A percentile compares a stretch with the other conserved stretches of the same genome.
Evolutionary conservation across 2,329 filamentous ascomycete genomes (phyloP).

Genomic region (Diaporthe sp.): DNA sequence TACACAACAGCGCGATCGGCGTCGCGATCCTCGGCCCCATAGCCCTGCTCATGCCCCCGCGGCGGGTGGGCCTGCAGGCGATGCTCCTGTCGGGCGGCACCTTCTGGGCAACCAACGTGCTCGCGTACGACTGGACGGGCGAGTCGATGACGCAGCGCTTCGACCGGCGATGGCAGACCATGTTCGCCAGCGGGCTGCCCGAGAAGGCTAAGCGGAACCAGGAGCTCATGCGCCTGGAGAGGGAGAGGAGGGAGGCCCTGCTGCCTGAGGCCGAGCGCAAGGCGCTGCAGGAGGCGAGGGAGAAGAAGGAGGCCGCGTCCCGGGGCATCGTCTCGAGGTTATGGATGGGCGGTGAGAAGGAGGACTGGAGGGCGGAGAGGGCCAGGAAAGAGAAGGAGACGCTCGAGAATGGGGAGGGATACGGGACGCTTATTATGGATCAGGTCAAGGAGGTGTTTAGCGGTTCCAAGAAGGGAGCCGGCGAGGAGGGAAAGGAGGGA

Average conservation of each 20-base stretch:
- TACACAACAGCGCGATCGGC: slow-evolving; percentile 64
- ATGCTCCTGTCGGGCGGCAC: slow-evolving; percentile 64
- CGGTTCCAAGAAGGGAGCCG: slow-evolving; percentile 49
- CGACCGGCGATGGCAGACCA: slow-evolving; percentile 56
- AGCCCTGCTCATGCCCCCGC: slow-evolving; percentile 66
- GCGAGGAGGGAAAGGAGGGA: slow-evolving; percentile 44
- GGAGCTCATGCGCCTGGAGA: slow-evolving; percentile 62
- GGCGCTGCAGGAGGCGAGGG: slow-evolving; percentile 47
- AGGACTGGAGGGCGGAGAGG: slow-evolving; percentile 68
- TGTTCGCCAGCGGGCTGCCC: slow-evolving; percentile 68
- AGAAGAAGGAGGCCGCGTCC: slow-evolving; percentile 39
- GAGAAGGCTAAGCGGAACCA: slow-evolving; percentile 67
- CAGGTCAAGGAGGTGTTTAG: slow-evolving; percentile 69
- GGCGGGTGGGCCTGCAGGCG: slow-evolving; percentile 65
- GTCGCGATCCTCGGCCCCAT: slow-evolving; percentile 63
- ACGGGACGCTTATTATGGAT: slow-evolving; percentile 69
- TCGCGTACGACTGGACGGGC: slow-evolving; percentile 70
- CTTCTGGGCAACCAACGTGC: slow-evolving; percentile 68
- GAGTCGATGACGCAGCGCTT: slow-evolving; percentile 65
- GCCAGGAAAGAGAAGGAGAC: slow-evolving; percentile 66
- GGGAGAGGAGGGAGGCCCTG: slow-evolving; percentile 53
- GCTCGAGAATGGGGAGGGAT: slow-evolving; percentile 68
- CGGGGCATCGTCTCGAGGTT: slow-evolving; percentile 59
- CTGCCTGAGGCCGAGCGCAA: slow-evolving; percentile 51
- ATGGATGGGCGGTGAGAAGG: slow-evolving; percentile 72